Evolutionary conservation across 352 stramenopile genomes (phyloP), one percentile per base, ranked within the genome.

Genomic region (Globisporangium ultimum): DNA sequence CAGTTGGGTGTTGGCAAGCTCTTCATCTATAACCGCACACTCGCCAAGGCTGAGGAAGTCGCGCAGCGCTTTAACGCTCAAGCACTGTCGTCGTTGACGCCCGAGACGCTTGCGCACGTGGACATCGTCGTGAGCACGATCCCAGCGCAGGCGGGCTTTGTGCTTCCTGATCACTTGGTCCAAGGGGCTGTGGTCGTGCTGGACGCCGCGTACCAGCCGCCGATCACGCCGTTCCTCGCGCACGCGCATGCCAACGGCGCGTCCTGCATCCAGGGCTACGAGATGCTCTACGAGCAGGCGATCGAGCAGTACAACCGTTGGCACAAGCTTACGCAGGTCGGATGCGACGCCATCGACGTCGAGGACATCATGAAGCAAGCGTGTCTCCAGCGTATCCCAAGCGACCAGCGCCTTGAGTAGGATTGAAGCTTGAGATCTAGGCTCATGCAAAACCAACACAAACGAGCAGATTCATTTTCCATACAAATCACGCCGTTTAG

Each of bases 221-320:
- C 97, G 60, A 74, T 95, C 49, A 99, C 97, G 13, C 86, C 89
- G 24, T 88, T 99, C 21, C 71, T 99, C 17, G 72, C 70, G 20
- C 93, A 99, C 61, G 95, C 94, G 2, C 61, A 87, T 32, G 76
- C 71, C 8, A 73, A 72, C n/a, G 93, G 91, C 17, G 97, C 87
- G 51, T 55, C 77, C 49, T 88, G 95, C 53, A 92, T 99, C 45
- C 88, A 98, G 61, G 97, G 97, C 50, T 98, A 94, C 21, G 96
- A 99, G 65, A 99, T 99, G 97, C 77, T 99, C 18, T 97, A 97
- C 66, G 95, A 98, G 71, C 97, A 99, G 74, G 97, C 95, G 38
- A 85, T 98, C 6, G 95, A 97, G 66, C 96, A 99, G 68, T 99
- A 98, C 72, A 81, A 96, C 64, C 77, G 97, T 36, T 99, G 97